Evolutionary conservation across 352 stramenopile genomes (phyloP), one percentile per base, ranked within the genome.

Genomic region (Phytopythium aichiense): DNA sequence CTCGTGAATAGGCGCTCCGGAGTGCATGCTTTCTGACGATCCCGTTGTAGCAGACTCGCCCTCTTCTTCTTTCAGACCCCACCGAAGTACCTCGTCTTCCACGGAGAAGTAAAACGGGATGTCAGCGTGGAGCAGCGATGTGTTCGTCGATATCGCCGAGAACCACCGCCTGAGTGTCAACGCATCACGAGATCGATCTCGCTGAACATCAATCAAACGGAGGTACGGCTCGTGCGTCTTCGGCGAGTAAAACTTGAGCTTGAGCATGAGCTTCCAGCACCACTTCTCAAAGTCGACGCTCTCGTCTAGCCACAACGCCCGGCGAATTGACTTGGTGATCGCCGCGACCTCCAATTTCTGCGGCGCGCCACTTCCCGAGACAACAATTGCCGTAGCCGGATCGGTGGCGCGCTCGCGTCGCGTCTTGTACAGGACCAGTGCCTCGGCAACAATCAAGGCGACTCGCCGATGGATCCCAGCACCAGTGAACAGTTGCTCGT

Each of bases 251-350:
- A 95, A 94, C 18, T 79, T 76, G 43, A 95, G 71, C 62, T 91
- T 92, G 2, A 94, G 74, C 64, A 95, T 88, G 2, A 93, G 51
- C 57, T 80, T 86, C 87, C 87, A 95, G 63, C 84, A 93, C 87
- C 87, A 95, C 13, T 83, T 76, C 25, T 88, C 73, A 52, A 95
- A 94, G 63, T 95, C 81, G 12, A 95, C 74, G 4, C 69, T 77
- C 46, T 77, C 67, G 35, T 79, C 76, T 11, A 91, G 61, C 65
- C 84, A 89, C 28, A 93, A 73, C 1, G 81, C 82, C 6, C 82
- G 82, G 8, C 79, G 77, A 68, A 93, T 87, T 2, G 84, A 93
- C 50, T 91, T 88, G 0, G 81, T 84, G 38, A 93, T 86, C 37
- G 74, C 75, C 25, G 68, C 67, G 22, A 84, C 73, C 49, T 84